Conservation (phyloP, 2,329 filamentous ascomycete genomes). For the Lasiodiplodia gonubiensis region DNA sequence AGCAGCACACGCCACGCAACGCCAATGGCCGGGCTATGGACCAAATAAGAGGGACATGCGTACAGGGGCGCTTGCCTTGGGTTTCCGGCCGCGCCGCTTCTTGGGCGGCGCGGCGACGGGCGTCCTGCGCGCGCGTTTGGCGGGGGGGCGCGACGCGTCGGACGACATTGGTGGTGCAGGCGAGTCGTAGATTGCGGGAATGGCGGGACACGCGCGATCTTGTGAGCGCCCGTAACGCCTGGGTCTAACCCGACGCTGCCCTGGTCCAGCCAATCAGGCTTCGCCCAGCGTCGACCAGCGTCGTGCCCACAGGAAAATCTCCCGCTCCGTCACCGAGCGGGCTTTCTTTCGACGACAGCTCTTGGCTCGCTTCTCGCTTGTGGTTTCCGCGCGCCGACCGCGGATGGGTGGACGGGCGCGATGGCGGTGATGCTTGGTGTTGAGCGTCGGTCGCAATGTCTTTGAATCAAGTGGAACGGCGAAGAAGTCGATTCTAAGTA, state of each 20-base stretch:
- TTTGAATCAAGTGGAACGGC: too few relatives aligned
- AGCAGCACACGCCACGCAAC: too few relatives aligned
- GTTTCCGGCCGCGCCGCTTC: too few relatives aligned
- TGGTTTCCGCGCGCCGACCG: neutral
- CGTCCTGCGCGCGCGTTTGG: constrained; percentile 16
- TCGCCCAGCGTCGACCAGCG: too few relatives aligned
- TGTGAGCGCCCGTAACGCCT: too few relatives aligned
- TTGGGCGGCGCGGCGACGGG: too few relatives aligned
- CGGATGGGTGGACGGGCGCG: too few relatives aligned
- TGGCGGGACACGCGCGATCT: too few relatives aligned
- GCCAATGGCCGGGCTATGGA: neutral
- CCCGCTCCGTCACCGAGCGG: neutral
- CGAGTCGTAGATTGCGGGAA: neutral
- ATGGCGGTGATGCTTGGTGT: too few relatives aligned
- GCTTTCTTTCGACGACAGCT: neutral
- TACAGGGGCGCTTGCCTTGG: neutral
- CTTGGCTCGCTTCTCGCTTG: neutral
- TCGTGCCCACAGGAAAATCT: neutral
- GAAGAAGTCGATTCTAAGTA: too few relatives aligned
- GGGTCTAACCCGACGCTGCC: neutral
- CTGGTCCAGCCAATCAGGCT: neutral
- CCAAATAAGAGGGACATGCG: neutral
- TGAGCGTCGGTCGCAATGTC: too few relatives aligned
- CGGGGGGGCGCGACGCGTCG: constrained; percentile 21
- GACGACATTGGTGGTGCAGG: neutral